phyloP scores from a whole-genome alignment of 352 stramenopile genomes.

The Phytophthora ohioensis region DNA sequence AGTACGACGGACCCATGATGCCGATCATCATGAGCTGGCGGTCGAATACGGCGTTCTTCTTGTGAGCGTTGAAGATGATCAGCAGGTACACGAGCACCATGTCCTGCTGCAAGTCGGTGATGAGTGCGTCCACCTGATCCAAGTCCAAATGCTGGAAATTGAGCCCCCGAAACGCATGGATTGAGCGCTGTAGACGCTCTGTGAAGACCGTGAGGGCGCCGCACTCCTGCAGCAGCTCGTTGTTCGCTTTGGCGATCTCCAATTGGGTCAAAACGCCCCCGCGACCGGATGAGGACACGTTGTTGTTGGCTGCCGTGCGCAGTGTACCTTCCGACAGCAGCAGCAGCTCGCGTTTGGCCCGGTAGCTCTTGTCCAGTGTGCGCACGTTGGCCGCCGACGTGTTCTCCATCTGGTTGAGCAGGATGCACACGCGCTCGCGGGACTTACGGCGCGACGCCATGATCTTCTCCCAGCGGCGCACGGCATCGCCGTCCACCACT shows the following conservation, averaged over 20 bases:
- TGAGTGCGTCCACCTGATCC: slow-evolving; percentile 68
- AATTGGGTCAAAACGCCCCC: slow-evolving; percentile 48
- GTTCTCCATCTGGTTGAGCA: slow-evolving; percentile 79
- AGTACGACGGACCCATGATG: slow-evolving; percentile 63
- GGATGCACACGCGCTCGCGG: slow-evolving; percentile 65
- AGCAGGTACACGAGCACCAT: slow-evolving; percentile 85
- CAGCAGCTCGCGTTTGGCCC: slow-evolving; percentile 74
- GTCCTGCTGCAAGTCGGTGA: slow-evolving; percentile 74
- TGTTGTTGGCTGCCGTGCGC: slow-evolving; percentile 21
- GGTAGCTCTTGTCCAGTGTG: slow-evolving; percentile 76
- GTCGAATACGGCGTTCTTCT: slow-evolving; percentile 71
- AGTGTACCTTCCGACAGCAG: slow-evolving; percentile 66
- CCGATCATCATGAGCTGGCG: slow-evolving; percentile 74
- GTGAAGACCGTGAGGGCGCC: slow-evolving; percentile 74
- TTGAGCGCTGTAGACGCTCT: slow-evolving; percentile 64
- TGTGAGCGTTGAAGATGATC: slow-evolving; percentile 78
- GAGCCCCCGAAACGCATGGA: slow-evolving; percentile 72
- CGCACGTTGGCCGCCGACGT: slow-evolving; percentile 62
- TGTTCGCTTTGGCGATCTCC: slow-evolving; percentile 68
- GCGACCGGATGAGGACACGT: slow-evolving; percentile 21
- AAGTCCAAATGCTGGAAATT: slow-evolving; percentile 82
- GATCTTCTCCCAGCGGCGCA: slow-evolving; percentile 71
- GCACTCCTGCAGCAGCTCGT: slow-evolving; percentile 78
- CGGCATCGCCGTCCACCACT: slow-evolving; percentile 59
- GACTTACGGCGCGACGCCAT: slow-evolving; percentile 61